Percentiles rank a stretch among this genome's conserved stretches.
Conservation (phyloP, 1,284 basidiomycete species). For the Phenoliferia sp. region DNA sequence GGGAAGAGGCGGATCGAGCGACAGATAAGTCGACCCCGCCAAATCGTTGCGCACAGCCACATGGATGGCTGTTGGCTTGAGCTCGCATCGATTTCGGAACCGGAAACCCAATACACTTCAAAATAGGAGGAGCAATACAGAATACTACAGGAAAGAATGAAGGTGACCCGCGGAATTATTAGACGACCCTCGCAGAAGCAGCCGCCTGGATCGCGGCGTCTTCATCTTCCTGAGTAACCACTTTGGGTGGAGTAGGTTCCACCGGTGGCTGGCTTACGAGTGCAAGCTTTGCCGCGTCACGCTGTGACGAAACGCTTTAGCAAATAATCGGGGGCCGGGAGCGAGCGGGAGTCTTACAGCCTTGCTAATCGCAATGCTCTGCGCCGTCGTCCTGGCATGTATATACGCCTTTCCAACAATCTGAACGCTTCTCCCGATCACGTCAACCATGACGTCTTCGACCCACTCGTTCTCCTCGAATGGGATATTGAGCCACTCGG, state of each 20-base stretch:
- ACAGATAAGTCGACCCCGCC: too few species aligned
- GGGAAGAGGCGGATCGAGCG: too few species aligned
- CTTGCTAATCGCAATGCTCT: slow-evolving; percentile 18
- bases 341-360: slow-evolving; percentile 2
- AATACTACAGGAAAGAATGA: neutral
- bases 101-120: too few species aligned
- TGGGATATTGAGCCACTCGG: slow-evolving; percentile 76
- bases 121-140: neutral
- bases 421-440: slow-evolving; percentile 63
- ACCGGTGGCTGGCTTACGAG: neutral
- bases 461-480: slow-evolving; percentile 88
- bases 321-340: neutral
- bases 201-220: neutral
- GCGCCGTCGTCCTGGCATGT: slow-evolving; percentile 51
- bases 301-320: neutral
- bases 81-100: too few species aligned
- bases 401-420: slow-evolving; percentile 72
- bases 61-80: too few species aligned
- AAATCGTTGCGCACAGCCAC: too few species aligned
- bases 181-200: neutral
- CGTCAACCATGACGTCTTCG: slow-evolving; percentile 83
- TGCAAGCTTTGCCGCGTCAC: neutral
- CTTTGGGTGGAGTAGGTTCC: neutral
- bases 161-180: neutral
- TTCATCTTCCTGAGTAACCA: neutral